phyloP scores from a whole-genome alignment of 2,329 filamentous ascomycete genomes.

The Paecilomyces niveus region DNA sequence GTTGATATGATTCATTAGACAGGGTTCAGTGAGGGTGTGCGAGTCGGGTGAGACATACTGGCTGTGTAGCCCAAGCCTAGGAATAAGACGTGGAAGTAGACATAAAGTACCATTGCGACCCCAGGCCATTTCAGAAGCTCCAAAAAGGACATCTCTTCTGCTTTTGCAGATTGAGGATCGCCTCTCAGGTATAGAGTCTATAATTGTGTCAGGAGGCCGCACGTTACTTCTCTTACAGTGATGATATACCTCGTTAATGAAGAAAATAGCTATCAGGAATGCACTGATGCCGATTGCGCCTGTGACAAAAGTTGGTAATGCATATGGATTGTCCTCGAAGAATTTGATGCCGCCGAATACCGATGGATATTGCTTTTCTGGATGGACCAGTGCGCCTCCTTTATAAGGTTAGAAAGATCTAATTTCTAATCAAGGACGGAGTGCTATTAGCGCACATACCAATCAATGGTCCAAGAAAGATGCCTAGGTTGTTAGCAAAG shows the following conservation, averaged over 20 bases:
- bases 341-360: constrained; percentile 52
- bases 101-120: constrained; percentile 58
- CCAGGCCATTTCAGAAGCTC: constrained; percentile 57
- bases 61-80: constrained; percentile 68
- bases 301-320: constrained; percentile 55
- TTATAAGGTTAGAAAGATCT: constrained; percentile 3
- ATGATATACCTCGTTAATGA: constrained; percentile 49
- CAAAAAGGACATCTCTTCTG: background rate
- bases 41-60: constrained; percentile 12
- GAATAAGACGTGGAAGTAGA: constrained; percentile 60
- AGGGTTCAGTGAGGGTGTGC: background rate
- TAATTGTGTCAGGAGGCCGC: constrained; percentile 6
- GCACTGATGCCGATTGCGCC: constrained; percentile 48
- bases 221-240: constrained; percentile 7
- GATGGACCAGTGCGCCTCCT: constrained; percentile 64
- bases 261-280: constrained; percentile 47
- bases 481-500: constrained; percentile 66
- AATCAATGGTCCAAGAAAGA: constrained; percentile 63
- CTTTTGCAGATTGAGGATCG: constrained; percentile 8
- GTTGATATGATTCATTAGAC: background rate
- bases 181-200: constrained; percentile 24
- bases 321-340: constrained; percentile 60
- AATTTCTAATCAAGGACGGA: background rate
- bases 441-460: constrained; percentile 18
- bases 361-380: constrained; percentile 55